These are phyloP conservation scores for Lecanosticta acicola DNA, from an alignment of 2,329 filamentous ascomycete species.

Conservation along the genomic window DNA sequence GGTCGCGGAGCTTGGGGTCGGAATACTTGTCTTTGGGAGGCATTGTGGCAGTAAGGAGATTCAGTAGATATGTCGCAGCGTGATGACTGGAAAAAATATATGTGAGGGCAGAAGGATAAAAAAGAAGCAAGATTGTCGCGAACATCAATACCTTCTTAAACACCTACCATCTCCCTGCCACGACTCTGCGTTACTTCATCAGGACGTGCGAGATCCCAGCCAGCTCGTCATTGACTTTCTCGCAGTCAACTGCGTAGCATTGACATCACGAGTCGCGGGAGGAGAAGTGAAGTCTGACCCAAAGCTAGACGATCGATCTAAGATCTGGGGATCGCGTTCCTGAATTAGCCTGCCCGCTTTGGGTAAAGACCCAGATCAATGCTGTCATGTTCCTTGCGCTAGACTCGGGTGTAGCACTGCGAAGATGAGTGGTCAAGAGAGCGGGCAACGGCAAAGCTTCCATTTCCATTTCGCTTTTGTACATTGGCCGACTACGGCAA, in stretches of 20 bases:
- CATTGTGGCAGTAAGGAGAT: conserved; percentile 28
- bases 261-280: background rate
- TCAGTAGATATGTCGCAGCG: background rate
- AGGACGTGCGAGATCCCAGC: conserved; percentile 2
- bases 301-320: background rate
- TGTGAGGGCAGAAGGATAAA: background rate
- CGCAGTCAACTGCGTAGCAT: conserved; percentile 7
- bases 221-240: conserved; percentile 12
- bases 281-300: background rate
- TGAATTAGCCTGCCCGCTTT: background rate
- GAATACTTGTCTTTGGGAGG: conserved; percentile 45
- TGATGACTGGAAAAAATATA: background rate
- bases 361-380: background rate
- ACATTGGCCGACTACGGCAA: too few relatives aligned
- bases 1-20: conserved; percentile 42
- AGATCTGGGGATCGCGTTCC: background rate
- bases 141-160: background rate
- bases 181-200: too few relatives aligned
- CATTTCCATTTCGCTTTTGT: background rate
- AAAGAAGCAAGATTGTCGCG: background rate
- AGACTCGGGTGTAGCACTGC: background rate
- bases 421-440: background rate
- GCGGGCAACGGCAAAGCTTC: too few relatives aligned
- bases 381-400: background rate
- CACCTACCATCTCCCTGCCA: background rate